A percentile compares a stretch with the other conserved stretches of the same genome.
phyloP scores from a whole-genome alignment of 2,329 filamentous ascomycete genomes.

The Dactylellina leptospora region DNA sequence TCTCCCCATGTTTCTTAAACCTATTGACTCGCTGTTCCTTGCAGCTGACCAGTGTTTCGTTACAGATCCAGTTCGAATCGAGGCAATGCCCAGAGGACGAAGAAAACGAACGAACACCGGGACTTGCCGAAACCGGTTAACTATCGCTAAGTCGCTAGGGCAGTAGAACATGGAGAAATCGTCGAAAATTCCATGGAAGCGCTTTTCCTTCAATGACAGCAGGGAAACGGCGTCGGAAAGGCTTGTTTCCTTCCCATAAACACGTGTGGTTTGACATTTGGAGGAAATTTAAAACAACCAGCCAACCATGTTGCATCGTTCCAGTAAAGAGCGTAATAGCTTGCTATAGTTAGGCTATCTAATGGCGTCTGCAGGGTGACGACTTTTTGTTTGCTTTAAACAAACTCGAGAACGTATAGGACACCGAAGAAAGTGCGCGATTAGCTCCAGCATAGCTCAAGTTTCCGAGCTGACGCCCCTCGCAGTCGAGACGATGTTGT shows the following conservation, averaged over 20 bases:
- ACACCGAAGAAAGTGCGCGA: constrained; percentile 24
- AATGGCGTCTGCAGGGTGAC: constrained; percentile 49
- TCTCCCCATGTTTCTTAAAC: too few relatives aligned
- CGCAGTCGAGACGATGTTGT: constrained; percentile 31
- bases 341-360: constrained; percentile 13
- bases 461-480: constrained; percentile 9
- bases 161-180: not conserved
- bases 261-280: constrained; percentile 1
- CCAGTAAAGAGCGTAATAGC: too few relatives aligned
- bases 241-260: not conserved
- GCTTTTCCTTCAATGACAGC: not conserved
- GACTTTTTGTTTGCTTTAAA: constrained; percentile 50
- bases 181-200: constrained; percentile 5
- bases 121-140: constrained; percentile 32
- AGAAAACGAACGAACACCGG: too few relatives aligned
- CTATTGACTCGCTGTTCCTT: too few relatives aligned
- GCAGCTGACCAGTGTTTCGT: constrained; percentile 25
- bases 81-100: constrained; percentile 38
- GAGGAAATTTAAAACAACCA: constrained; percentile 16
- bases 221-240: constrained; percentile 2
- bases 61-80: constrained; percentile 28
- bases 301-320: constrained; percentile 17
- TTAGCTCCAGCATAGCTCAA: constrained; percentile 17
- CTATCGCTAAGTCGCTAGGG: not conserved
- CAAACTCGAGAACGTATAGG: constrained; percentile 39